A percentile compares a stretch with the other conserved stretches of the same genome.
Evolutionary conservation across 2,329 filamentous ascomycete genomes (phyloP).

Genomic region (Penicillium thymicola): DNA sequence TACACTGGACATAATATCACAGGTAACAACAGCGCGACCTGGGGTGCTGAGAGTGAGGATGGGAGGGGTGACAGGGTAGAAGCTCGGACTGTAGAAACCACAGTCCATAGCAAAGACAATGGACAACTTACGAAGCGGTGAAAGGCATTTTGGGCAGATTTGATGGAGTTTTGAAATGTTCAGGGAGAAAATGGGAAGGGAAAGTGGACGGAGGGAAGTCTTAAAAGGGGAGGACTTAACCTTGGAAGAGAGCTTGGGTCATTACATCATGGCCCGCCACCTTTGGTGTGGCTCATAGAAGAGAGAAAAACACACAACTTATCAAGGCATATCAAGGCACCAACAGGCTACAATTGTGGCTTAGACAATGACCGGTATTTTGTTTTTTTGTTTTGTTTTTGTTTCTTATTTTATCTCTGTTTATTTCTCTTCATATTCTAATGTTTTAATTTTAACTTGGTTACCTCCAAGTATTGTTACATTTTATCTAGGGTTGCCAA

Average conservation of each 20-base stretch:
- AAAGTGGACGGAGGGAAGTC: constrained; percentile 12
- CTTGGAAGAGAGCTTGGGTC: constrained; percentile 47
- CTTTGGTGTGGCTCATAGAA: constrained; percentile 15
- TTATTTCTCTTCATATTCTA: background rate
- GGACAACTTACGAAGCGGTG: constrained; percentile 47
- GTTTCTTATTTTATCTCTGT: too few relatives aligned
- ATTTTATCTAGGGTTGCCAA: background rate
- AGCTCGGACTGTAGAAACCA: background rate
- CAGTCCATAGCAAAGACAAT: background rate
- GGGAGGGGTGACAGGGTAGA: background rate
- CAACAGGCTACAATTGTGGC: background rate
- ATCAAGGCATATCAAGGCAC: background rate
- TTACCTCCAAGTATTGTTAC: background rate
- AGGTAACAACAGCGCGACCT: background rate
- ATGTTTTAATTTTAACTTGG: background rate
- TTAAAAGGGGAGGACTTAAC: constrained; percentile 49
- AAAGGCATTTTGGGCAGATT: constrained; percentile 47
- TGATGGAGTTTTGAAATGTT: background rate
- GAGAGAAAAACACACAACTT: background rate
- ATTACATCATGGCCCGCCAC: constrained; percentile 35
- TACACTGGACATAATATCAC: background rate
- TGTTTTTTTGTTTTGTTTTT: background rate
- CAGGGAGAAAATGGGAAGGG: background rate
- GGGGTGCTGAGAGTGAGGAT: background rate
- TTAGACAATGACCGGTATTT: background rate